Percentiles rank a stretch among this genome's conserved stretches.
phyloP scores from a whole-genome alignment of 768 basidiomycete genomes.

The Tylopilus sp. region DNA sequence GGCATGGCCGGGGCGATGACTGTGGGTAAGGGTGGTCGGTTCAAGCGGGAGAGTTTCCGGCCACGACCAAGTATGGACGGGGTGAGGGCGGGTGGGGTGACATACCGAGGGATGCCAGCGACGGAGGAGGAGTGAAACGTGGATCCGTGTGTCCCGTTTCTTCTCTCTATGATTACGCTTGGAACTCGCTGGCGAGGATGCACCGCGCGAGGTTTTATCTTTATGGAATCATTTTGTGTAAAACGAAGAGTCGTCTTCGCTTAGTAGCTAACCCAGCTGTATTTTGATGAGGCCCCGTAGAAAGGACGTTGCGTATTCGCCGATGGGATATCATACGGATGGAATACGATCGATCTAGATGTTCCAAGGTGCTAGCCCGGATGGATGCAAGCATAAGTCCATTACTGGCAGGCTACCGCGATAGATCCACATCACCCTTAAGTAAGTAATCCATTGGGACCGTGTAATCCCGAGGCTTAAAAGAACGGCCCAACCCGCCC shows the following conservation, averaged over 20 bases:
- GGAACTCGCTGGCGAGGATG: slow-evolving; percentile 23
- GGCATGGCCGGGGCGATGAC: slow-evolving; percentile 11
- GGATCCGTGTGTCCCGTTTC: neutral
- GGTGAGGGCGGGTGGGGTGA: slow-evolving; percentile 2
- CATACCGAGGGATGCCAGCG: slow-evolving; percentile 24
- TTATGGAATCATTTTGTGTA: slow-evolving; percentile 21
- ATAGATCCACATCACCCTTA: no score
- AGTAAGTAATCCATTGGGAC: no score
- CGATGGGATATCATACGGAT: no score
- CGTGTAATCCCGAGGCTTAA: no score
- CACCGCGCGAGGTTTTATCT: slow-evolving; percentile 16
- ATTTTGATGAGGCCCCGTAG: neutral
- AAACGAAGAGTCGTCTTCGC: neutral
- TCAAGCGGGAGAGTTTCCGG: slow-evolving; percentile 76
- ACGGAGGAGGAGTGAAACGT: slow-evolving; percentile 24
- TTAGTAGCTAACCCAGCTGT: neutral
- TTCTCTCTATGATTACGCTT: neutral
- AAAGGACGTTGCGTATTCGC: neutral
- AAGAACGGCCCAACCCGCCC: no score
- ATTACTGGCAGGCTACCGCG: no score
- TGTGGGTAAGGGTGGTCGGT: slow-evolving; percentile 47
- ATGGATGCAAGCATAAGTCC: no score
- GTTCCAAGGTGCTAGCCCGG: no score
- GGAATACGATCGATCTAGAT: no score
- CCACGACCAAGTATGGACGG: slow-evolving; percentile 73